Evolutionary conservation across 352 stramenopile genomes (phyloP).

Genomic region (Globisporangium cylindrosporum): DNA sequence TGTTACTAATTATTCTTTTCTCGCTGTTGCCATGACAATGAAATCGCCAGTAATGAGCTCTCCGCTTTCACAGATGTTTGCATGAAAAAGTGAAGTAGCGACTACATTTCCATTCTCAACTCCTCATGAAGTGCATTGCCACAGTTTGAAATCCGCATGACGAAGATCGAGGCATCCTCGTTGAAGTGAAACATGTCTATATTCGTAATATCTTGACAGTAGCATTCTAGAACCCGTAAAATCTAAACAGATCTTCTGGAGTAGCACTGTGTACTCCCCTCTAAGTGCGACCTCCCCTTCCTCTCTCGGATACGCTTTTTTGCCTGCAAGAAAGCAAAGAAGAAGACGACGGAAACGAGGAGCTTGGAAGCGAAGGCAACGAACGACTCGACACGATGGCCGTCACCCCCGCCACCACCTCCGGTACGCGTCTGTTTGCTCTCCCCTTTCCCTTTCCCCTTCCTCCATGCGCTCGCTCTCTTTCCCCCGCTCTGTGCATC

Average conservation of each 20-base stretch:
- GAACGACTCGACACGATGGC: conserved; percentile 12
- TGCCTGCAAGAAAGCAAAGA: conserved; percentile 10
- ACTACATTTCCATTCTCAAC: not conserved
- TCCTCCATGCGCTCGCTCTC: not conserved
- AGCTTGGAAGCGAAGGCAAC: not conserved
- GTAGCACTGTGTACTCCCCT: not conserved
- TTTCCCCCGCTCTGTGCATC: not conserved
- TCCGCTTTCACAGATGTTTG: not conserved
- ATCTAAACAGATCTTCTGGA: not conserved
- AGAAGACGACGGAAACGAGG: conserved; percentile 9
- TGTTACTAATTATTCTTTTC: not conserved
- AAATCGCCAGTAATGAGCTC: not conserved
- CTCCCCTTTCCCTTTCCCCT: not conserved
- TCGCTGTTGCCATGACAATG: not conserved
- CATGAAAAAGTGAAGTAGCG: not conserved
- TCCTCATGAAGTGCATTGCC: not conserved
- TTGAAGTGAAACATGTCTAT: conserved; percentile 9
- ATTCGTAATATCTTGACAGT: conserved; percentile 6
- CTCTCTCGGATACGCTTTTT: conserved; percentile 15
- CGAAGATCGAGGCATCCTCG: not conserved
- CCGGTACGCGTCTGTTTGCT: conserved; percentile 2
- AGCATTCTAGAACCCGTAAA: not conserved
- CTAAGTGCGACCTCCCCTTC: conserved; percentile 13
- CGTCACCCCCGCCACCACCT: conserved; percentile 14
- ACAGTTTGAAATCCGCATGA: too few relatives aligned